phyloP scores from a whole-genome alignment of 345 rosid species.

The Draba incana region DNA sequence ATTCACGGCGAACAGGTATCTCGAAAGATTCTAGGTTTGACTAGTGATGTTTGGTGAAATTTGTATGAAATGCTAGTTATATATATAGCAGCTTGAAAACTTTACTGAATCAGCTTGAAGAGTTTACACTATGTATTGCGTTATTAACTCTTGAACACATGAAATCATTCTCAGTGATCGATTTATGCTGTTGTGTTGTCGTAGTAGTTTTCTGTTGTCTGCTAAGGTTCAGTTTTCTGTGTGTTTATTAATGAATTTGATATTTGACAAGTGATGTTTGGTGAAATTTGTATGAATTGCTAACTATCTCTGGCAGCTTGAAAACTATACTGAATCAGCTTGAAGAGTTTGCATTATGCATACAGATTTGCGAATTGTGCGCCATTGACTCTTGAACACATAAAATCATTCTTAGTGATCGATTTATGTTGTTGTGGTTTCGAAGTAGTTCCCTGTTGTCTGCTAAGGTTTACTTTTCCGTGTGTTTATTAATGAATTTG shows the following conservation, averaged over 20 bases:
- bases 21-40: background rate
- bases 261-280: background rate
- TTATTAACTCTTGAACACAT: background rate
- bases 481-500: conserved; percentile 7
- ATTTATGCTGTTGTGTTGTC: conserved; percentile 15
- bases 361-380: no score
- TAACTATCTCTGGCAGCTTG: background rate
- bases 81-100: background rate
- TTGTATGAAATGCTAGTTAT: conserved; percentile 1
- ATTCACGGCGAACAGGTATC: conserved; percentile 61
- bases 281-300: conserved; percentile 1
- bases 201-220: conserved; percentile 25
- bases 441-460: conserved; percentile 17
- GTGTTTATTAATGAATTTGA: conserved; percentile 1
- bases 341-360: background rate
- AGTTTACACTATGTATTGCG: background rate
- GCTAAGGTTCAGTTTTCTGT: conserved; percentile 6
- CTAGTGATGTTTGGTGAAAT: background rate
- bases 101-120: background rate
- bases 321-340: background rate
- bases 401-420: background rate
- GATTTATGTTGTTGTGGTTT: conserved; percentile 12
- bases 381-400: background rate
- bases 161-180: background rate
- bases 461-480: conserved; percentile 9